These are phyloP conservation scores for Russula abietina DNA, from an alignment of 768 basidiomycete genomes.

Conservation along the genomic window DNA sequence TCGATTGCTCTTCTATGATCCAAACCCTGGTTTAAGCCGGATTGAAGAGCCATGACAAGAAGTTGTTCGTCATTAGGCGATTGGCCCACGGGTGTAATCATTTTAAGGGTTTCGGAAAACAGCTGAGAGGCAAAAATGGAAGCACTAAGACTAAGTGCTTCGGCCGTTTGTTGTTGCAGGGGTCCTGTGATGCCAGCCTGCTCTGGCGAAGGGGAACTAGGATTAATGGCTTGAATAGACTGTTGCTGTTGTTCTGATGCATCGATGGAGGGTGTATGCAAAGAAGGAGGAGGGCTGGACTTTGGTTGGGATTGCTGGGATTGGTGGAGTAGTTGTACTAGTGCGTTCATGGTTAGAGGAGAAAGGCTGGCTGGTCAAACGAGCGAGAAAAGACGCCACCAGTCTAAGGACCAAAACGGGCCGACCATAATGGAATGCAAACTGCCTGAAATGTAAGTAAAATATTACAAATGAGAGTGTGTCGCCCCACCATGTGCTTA, in stretches of 20 bases:
- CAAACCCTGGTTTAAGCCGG: conserved; percentile 38
- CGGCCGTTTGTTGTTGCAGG: conserved; percentile 8
- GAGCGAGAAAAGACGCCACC: too few relatives aligned
- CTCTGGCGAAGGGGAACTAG: not conserved
- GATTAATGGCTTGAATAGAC: conserved; percentile 1
- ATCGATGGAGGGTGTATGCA: not conserved
- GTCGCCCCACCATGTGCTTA: too few relatives aligned
- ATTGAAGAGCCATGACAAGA: conserved; percentile 44
- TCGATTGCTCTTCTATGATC: conserved; percentile 64
- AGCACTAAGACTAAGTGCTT: not conserved
- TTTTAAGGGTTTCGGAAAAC: conserved; percentile 21
- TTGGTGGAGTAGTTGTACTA: conserved; percentile 13
- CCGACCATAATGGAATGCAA: not conserved
- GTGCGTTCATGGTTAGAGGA: conserved; percentile 5
- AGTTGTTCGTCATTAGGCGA: conserved; percentile 50
- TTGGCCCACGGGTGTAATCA: conserved; percentile 49
- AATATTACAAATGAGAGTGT: too few relatives aligned
- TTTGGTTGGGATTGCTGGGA: not conserved
- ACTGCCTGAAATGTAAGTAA: too few relatives aligned
- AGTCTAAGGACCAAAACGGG: not conserved
- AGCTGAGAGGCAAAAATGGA: conserved; percentile 10
- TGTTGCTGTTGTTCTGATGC: not conserved
- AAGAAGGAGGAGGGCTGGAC: not conserved
- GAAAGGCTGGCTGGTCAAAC: too few relatives aligned
- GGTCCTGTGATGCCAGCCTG: conserved; percentile 5